phyloP scores from a whole-genome alignment of 2,329 filamentous ascomycete species.

The Alternaria consortialis region DNA sequence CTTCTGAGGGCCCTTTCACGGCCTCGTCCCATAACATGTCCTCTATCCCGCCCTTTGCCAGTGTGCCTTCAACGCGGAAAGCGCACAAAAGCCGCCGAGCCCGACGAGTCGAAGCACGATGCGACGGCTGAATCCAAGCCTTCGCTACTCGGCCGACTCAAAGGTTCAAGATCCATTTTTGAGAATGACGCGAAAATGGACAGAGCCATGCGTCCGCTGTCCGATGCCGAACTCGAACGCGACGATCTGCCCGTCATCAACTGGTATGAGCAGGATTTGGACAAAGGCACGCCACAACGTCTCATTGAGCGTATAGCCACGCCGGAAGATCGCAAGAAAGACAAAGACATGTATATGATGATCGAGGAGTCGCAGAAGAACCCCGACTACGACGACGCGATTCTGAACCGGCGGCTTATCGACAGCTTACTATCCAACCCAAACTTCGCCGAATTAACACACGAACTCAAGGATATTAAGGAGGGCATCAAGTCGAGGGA shows the following conservation, averaged over 20 bases:
- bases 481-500: constrained; percentile 28
- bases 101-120: constrained; percentile 12
- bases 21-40: constrained; percentile 29
- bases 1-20: constrained; percentile 38
- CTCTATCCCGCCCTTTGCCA: constrained; percentile 26
- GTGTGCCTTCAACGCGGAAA: constrained; percentile 33
- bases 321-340: constrained; percentile 32
- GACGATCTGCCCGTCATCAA: constrained; percentile 33
- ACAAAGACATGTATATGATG: constrained; percentile 36
- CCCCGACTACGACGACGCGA: constrained; percentile 40
- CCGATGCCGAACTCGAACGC: constrained; percentile 32
- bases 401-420: constrained; percentile 37
- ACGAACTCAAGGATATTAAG: constrained; percentile 42
- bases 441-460: constrained; percentile 39
- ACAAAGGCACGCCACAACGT: constrained; percentile 31
- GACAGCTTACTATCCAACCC: constrained; percentile 43
- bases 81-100: constrained; percentile 24
- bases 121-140: constrained; percentile 5
- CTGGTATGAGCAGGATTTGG: constrained; percentile 44
- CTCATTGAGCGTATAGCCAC: constrained; percentile 37
- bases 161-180: constrained; percentile 6
- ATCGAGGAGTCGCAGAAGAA: constrained; percentile 34
- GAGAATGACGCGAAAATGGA: constrained; percentile 16
- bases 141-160: constrained; percentile 9
- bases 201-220: constrained; percentile 22